These are phyloP conservation scores for Lactarius akahatsu DNA, from an alignment of 768 basidiomycete genomes.

Conservation along the genomic window DNA sequence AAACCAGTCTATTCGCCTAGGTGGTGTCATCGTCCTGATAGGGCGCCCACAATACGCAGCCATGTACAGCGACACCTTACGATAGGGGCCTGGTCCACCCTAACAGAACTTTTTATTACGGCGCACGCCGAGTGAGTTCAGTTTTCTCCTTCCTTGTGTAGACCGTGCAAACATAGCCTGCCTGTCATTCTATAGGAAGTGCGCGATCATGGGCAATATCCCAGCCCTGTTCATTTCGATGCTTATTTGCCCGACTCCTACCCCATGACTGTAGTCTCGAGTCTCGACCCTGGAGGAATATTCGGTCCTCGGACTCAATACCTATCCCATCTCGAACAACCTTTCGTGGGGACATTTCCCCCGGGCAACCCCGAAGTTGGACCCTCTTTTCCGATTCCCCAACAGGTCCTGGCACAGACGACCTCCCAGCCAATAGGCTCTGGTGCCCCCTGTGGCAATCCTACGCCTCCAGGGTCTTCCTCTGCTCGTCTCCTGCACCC, in stretches of 20 bases:
- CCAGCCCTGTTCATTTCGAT: neutral
- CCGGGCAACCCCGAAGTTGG: neutral
- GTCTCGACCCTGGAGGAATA: neutral
- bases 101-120: neutral
- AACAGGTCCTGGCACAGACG: neutral
- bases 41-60: neutral
- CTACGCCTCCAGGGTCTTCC: neutral
- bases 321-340: too few species aligned
- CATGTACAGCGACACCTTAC: neutral
- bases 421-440: neutral
- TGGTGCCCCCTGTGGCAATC: neutral
- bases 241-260: neutral
- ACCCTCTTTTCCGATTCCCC: neutral
- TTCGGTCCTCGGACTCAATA: neutral
- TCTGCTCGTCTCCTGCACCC: neutral
- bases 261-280: neutral
- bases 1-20: neutral
- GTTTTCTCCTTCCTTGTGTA: neutral
- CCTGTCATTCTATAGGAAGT: neutral
- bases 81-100: neutral
- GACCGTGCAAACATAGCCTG: neutral
- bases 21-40: neutral
- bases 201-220: neutral
- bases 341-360: neutral
- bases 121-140: neutral